Conservation (phyloP, 306 rosid species). For the Corylus avellana region DNA sequence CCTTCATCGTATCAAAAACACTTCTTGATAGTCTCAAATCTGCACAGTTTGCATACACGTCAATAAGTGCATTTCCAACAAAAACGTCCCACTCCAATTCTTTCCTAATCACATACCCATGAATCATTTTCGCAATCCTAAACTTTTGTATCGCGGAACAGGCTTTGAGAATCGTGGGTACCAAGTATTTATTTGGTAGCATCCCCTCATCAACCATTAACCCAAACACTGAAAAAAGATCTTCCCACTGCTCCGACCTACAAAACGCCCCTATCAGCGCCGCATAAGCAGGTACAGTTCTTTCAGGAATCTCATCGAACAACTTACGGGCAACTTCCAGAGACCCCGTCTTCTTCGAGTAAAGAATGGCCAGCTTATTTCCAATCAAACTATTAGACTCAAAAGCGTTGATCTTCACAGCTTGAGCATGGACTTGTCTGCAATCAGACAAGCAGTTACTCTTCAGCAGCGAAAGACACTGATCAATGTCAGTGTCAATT, state of each 20-base stretch:
- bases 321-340: conserved; percentile 39
- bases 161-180: conserved; percentile 48
- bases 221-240: conserved; percentile 31
- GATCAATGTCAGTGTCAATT: conserved; percentile 17
- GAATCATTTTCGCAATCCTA: conserved; percentile 41
- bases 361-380: conserved; percentile 20
- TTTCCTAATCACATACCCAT: conserved; percentile 38
- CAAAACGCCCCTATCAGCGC: conserved; percentile 41
- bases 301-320: conserved; percentile 35
- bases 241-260: conserved; percentile 39
- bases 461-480: conserved; percentile 25
- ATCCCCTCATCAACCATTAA: conserved; percentile 44
- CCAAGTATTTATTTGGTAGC: conserved; percentile 41
- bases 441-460: conserved; percentile 1
- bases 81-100: conserved; percentile 35
- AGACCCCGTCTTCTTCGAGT: conserved; percentile 15
- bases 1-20: conserved; percentile 43
- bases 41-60: conserved; percentile 46
- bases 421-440: conserved; percentile 34
- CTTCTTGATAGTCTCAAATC: conserved; percentile 35
- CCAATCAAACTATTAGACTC: conserved; percentile 20
- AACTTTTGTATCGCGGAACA: conserved; percentile 34
- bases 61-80: conserved; percentile 43
- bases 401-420: conserved; percentile 34
- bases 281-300: conserved; percentile 16